Evolutionary conservation across 345 rosid species (phyloP), one percentile per base, ranked within the genome.

Genomic region (Lepidium didymum): DNA sequence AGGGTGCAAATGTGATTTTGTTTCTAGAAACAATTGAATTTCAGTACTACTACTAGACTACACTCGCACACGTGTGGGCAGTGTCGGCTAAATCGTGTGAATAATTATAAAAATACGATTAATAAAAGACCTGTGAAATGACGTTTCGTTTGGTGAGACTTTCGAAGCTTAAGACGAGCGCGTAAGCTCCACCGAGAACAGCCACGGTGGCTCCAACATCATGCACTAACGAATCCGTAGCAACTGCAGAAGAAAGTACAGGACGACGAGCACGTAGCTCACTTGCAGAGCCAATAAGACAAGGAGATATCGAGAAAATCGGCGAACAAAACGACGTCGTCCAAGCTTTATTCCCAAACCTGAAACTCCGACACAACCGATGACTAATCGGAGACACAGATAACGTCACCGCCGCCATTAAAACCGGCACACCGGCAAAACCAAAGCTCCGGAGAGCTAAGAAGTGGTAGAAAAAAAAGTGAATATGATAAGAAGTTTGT

Each of bases 101-200:
- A n/a, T 27, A 27, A 1, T 27, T 27, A 27, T 27, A 5, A 27
- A 37, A 18, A 16, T 12, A 12, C 2, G 14, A 37, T 50, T 11
- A 51, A 10, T 11, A 58, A 61, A 19, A 1, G 68, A 67, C 98
- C 98, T 86, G 97, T 16, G 80, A 77, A 60, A 93, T 90, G 29
- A 85, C 47, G 64, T 88, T 72, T 34, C 82, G 77, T 36, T 75
- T 69, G 14, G 92, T 83, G 79, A 93, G 96, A 64, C 16, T 60
- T 33, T 93, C 87, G 62, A 93, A 93, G 47, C 82, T 35, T 46
- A 70, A 69, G 49, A 90, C 97, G 3, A 93, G 88, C 43, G 74
- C 70, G 64, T 86, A 90, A 0, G 98, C 96, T 47, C 97, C 92
- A 37, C 82, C 82, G 15, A 90, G 84, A 1, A 90, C 89, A 2